Conservation (phyloP, 75 land plant species). For the Cupressus sempervirens region DNA sequence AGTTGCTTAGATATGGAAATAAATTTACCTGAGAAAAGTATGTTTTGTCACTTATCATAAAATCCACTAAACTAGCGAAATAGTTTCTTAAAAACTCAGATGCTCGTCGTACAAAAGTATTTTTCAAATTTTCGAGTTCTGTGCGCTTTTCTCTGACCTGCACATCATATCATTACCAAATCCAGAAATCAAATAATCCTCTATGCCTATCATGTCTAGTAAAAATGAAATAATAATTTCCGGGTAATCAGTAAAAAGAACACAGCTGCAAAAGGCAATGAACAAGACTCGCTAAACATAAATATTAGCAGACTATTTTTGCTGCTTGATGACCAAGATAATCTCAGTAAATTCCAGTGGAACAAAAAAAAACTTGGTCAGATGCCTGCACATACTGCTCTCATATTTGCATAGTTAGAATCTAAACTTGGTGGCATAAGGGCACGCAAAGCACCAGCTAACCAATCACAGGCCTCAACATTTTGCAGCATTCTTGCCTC, state of each 20-base stretch:
- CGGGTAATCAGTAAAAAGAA: background rate
- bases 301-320: background rate
- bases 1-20: background rate
- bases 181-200: slow-evolving; percentile 7
- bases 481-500: slow-evolving; percentile 86
- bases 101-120: slow-evolving; percentile 87
- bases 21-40: slow-evolving; percentile 89
- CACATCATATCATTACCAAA: slow-evolving; percentile 5
- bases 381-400: slow-evolving; percentile 58
- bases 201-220: background rate
- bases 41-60: slow-evolving; percentile 93
- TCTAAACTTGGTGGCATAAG: slow-evolving; percentile 85
- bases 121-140: slow-evolving; percentile 80
- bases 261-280: background rate
- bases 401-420: slow-evolving; percentile 79
- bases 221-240: background rate
- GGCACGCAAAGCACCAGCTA: slow-evolving; percentile 64
- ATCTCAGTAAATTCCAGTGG: background rate
- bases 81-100: slow-evolving; percentile 92
- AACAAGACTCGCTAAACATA: background rate
- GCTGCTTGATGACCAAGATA: background rate
- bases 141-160: slow-evolving; percentile 95
- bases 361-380: background rate
- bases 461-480: slow-evolving; percentile 98
- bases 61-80: slow-evolving; percentile 92